A percentile compares a stretch with the other conserved stretches of the same genome.
Evolutionary conservation across 805 yeast genomes (phyloP).

Genomic region (Isabelozyma gotoi): DNA sequence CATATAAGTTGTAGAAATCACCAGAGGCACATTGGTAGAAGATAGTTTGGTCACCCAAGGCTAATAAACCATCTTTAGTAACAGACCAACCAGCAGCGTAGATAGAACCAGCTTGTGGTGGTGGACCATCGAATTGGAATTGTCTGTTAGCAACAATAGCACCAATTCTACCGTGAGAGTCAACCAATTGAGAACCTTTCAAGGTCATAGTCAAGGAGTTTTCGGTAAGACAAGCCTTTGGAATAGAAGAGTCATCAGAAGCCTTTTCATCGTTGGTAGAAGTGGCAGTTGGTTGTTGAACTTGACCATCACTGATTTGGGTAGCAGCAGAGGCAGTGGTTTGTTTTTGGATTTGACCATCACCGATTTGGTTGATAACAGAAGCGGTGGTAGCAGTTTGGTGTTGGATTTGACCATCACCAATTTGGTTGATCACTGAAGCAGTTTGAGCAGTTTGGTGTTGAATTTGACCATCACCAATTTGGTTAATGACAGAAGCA

Average conservation of each 20-base stretch:
- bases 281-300: constrained; percentile 9
- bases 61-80: constrained; percentile 51
- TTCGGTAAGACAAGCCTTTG: constrained; percentile 64
- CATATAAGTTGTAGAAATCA: constrained; percentile 71
- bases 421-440: constrained; percentile 19
- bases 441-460: constrained; percentile 24
- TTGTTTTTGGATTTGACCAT: constrained; percentile 20
- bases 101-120: constrained; percentile 78
- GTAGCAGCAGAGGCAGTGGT: constrained; percentile 22
- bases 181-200: constrained; percentile 26
- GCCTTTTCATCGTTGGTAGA: constrained; percentile 52
- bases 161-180: constrained; percentile 42
- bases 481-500: constrained; percentile 21
- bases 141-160: constrained; percentile 58
- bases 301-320: constrained; percentile 37
- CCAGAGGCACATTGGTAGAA: constrained; percentile 76
- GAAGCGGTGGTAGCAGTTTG: constrained; percentile 19
- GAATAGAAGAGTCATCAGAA: constrained; percentile 54
- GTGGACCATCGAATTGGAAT: constrained; percentile 78
- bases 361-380: constrained; percentile 14
- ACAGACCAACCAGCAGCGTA: constrained; percentile 66
- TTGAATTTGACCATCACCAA: constrained; percentile 33
- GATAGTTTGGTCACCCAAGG: constrained; percentile 54
- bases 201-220: constrained; percentile 25
- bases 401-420: constrained; percentile 21